phyloP scores from a whole-genome alignment of 208 protist genomes.

The Leishmania tropica region DNA sequence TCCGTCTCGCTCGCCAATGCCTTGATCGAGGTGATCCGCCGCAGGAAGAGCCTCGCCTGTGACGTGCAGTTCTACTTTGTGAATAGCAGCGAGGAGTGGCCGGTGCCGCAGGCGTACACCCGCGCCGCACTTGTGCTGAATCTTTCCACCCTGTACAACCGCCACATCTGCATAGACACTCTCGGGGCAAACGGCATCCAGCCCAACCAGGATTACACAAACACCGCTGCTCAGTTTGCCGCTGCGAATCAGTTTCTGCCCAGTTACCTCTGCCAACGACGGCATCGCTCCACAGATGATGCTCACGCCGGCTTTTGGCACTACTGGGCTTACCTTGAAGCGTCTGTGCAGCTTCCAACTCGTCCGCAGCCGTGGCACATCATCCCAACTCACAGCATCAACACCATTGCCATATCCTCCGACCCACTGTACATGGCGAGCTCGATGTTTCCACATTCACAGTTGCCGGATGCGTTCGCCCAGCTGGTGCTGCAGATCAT shows the following conservation, averaged over 20 bases:
- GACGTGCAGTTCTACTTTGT: constrained; percentile 79
- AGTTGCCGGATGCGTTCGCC: constrained; percentile 9
- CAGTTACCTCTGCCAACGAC: constrained; percentile 51
- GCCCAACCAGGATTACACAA: constrained; percentile 73
- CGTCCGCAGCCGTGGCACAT: constrained; percentile 46
- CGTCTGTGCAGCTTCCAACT: constrained; percentile 29
- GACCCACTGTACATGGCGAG: neutral
- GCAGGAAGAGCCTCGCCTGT: constrained; percentile 45
- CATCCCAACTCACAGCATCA: constrained; percentile 51
- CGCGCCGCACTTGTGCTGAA: constrained; percentile 66
- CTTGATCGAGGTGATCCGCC: constrained; percentile 39
- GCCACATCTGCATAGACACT: constrained; percentile 53
- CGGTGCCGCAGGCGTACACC: constrained; percentile 54
- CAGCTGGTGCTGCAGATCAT: constrained; percentile 36
- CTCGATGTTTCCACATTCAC: neutral
- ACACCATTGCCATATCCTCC: constrained; percentile 55
- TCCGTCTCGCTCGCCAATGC: constrained; percentile 56
- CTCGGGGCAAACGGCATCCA: constrained; percentile 61
- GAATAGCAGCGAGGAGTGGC: constrained; percentile 40
- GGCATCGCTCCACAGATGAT: neutral
- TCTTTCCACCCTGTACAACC: constrained; percentile 50
- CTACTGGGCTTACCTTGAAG: constrained; percentile 32
- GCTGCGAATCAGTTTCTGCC: constrained; percentile 2
- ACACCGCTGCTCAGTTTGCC: constrained; percentile 27
- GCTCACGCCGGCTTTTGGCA: constrained; percentile 11